Evolutionary conservation across 176 grass and related monocot species (phyloP).

Genomic region (Bromus sterilis): DNA sequence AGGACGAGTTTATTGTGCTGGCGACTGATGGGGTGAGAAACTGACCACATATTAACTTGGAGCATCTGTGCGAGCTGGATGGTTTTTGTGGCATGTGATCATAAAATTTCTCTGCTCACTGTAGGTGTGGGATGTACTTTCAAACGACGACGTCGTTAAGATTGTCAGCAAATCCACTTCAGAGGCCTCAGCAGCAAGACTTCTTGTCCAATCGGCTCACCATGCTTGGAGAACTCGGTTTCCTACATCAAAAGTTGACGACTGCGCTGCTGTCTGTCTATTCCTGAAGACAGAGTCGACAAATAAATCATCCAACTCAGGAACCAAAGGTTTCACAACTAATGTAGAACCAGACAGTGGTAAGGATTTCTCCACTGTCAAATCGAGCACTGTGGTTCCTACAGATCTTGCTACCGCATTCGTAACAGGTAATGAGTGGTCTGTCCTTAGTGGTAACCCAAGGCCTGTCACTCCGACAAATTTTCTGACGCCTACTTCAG

Average conservation of each 20-base stretch:
- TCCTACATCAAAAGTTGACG: constrained; percentile 58
- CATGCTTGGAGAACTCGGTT: constrained; percentile 42
- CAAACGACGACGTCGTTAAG: constrained; percentile 51
- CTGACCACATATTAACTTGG: constrained; percentile 6
- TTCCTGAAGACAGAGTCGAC: constrained; percentile 46
- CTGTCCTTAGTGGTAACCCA: neutral
- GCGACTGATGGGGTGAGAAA: constrained; percentile 70
- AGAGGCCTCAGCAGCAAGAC: constrained; percentile 39
- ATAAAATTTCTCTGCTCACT: neutral
- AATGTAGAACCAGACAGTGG: neutral
- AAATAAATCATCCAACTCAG: constrained; percentile 7
- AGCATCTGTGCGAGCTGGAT: neutral
- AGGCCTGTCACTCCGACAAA: constrained; percentile 4
- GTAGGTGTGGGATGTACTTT: constrained; percentile 81
- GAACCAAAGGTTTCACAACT: constrained; percentile 10
- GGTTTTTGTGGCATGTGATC: neutral
- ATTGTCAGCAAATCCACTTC: constrained; percentile 44
- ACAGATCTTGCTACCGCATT: constrained; percentile 17
- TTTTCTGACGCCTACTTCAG: constrained; percentile 15
- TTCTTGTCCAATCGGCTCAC: constrained; percentile 54
- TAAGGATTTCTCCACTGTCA: constrained; percentile 34
- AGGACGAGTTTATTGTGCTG: constrained; percentile 70
- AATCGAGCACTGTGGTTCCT: constrained; percentile 23
- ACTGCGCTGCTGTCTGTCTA: constrained; percentile 71
- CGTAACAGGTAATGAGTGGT: constrained; percentile 21